phyloP scores from a whole-genome alignment of 306 rosid genomes.

The Sindora glabra region DNA sequence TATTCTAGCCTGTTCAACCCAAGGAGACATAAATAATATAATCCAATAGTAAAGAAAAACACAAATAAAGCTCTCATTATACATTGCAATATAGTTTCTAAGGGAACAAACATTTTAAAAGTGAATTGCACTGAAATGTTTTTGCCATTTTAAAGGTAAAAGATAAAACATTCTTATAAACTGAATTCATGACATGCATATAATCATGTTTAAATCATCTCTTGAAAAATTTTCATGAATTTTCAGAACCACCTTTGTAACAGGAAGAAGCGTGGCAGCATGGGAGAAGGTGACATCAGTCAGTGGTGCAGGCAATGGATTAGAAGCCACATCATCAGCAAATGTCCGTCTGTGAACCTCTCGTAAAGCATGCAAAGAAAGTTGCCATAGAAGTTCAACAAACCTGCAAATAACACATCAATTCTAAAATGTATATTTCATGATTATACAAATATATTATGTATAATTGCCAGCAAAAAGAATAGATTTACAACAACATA shows the following conservation, averaged over 20 bases:
- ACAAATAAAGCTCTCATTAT: background rate
- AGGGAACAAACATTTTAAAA: background rate
- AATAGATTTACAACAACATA: background rate
- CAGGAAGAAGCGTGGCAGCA: conserved; percentile 97
- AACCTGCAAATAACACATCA: conserved; percentile 47
- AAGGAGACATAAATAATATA: conserved; percentile 4
- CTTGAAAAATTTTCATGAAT: background rate
- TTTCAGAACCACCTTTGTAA: conserved; percentile 66
- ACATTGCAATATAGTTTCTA: conserved; percentile 6
- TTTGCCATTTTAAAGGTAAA: background rate
- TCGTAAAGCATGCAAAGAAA: conserved; percentile 94
- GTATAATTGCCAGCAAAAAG: background rate
- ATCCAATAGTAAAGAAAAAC: background rate
- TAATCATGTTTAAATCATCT: background rate
- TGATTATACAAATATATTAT: background rate
- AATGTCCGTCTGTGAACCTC: conserved; percentile 96
- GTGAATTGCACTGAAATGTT: background rate
- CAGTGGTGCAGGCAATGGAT: conserved; percentile 86
- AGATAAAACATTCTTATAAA: background rate
- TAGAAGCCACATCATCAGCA: conserved; percentile 76
- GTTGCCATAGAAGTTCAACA: conserved; percentile 99
- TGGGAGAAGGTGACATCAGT: conserved; percentile 98
- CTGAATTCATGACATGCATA: background rate
- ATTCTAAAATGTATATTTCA: no score
- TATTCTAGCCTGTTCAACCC: conserved; percentile 75